phyloP scores from a whole-genome alignment of 208 protist species.

The Leishmania gerbilli region DNA sequence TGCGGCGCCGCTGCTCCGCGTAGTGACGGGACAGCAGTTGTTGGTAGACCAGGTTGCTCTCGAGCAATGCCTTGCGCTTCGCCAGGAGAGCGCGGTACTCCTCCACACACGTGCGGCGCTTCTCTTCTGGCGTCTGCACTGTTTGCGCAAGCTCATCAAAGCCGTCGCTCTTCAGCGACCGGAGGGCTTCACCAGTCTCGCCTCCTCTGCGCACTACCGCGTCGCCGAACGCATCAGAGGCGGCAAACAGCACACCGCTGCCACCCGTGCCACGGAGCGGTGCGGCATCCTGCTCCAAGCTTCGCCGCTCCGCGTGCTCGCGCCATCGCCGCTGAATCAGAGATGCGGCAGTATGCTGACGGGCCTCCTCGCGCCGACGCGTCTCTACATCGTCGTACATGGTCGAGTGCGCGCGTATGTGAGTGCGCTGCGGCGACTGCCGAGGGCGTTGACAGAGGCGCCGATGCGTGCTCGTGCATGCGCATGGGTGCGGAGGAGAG shows the following conservation, averaged over 20 bases:
- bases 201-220: neutral
- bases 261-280: slow-evolving; percentile 14
- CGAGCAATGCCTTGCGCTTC: slow-evolving; percentile 54
- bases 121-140: slow-evolving; percentile 36
- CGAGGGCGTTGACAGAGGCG: neutral
- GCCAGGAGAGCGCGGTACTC: slow-evolving; percentile 73
- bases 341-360: slow-evolving; percentile 50
- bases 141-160: slow-evolving; percentile 13
- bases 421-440: neutral
- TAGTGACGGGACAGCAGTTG: slow-evolving; percentile 77
- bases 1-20: slow-evolving; percentile 74
- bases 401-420: neutral
- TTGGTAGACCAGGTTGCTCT: slow-evolving; percentile 70
- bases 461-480: slow-evolving; percentile 3
- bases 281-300: slow-evolving; percentile 28
- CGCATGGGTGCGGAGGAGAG: neutral
- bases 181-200: slow-evolving; percentile 6
- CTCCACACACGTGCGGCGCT: slow-evolving; percentile 35
- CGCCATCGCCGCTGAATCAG: slow-evolving; percentile 82
- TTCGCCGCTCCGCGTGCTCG: slow-evolving; percentile 34
- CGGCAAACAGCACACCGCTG: neutral
- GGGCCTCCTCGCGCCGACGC: slow-evolving; percentile 49
- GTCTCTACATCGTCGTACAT: slow-evolving; percentile 53
- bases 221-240: slow-evolving; percentile 10
- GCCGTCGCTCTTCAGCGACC: slow-evolving; percentile 16